Base-by-base conservation (phyloP, 495 filamentous ascomycete species). In the Cercophora samala region DNA sequence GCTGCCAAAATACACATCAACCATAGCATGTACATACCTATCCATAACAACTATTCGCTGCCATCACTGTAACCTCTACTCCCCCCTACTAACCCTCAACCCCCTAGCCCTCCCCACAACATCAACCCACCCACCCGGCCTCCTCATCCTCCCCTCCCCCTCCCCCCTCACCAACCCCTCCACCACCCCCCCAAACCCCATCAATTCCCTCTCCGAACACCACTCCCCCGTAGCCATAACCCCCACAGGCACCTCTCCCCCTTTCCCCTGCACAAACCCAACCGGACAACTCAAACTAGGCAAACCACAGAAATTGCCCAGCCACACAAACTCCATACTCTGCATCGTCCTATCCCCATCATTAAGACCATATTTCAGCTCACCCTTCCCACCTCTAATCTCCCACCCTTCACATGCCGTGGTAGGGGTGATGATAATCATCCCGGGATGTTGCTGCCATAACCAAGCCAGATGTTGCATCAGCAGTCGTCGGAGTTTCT, bases 221-320 rank as follows among this genome's bases (percentile, higher is more conserved):
- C 92, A 96, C 76, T 94, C 89, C 2, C 85, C 86, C 84, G 91
- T 90, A 4, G 85, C 93, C 90, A 93, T 93, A 66, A 96, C 66
- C 19, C 92, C 92, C 5, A 96, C 81, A 3, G 92, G 93, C 15
- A 93, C 78, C 42, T 79, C 80, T 64, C 84, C 78, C 63, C 29
- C 65, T 15, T 66, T 81, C 73, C 68, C 66, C 67, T 53, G 71
- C 21, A 80, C 83, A 76, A 89, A 92, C 1, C 91, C 93, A 2
- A 86, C 88, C 0, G 92, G 92, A 60, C 88, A 81, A 55, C 73
- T 87, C 24, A 96, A 83, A 19, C 87, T 84, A 0, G 92, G 92
- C 69, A 87, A 82, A 0, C 92, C 92, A 15, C 81, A 86, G 71
- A 96, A 93, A 74, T 96, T 96, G 13, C 90, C 91, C 69, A 96